These are phyloP conservation scores for Parachlorella kessleri DNA, from an alignment of 139 green algal genomes.

Conservation along the genomic window DNA sequence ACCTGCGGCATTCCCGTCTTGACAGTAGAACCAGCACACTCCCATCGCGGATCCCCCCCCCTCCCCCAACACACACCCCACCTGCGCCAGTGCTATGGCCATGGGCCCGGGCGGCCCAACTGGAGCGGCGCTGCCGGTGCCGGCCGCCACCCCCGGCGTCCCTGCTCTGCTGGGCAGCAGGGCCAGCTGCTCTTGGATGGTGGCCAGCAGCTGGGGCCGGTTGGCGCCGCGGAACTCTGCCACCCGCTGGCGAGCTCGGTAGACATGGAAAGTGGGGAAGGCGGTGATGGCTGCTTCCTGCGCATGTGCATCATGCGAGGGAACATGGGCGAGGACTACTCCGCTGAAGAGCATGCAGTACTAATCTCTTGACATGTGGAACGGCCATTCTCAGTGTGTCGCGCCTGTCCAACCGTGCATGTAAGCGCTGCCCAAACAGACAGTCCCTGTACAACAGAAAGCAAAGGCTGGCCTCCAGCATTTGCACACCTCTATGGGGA, in stretches of 20 bases:
- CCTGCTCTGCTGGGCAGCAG: conserved; percentile 6
- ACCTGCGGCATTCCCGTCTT: too few species aligned
- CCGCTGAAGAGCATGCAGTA: too few species aligned
- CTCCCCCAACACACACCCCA: not conserved
- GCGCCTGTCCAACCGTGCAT: too few species aligned
- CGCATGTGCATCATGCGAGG: too few species aligned
- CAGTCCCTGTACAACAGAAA: too few species aligned
- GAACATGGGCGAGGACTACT: too few species aligned
- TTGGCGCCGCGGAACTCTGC: conserved; percentile 30
- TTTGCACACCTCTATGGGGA: too few species aligned
- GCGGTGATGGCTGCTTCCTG: conserved; percentile 2
- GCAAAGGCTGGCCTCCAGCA: too few species aligned
- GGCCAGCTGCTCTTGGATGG: conserved; percentile 20
- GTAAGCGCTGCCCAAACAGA: too few species aligned
- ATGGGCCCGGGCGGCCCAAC: conserved; percentile 8
- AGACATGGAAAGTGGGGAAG: conserved; percentile 49
- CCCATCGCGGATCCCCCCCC: not conserved
- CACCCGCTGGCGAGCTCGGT: conserved; percentile 2
- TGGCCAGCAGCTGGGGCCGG: not conserved
- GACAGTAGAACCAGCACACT: too few species aligned
- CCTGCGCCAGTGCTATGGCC: not conserved
- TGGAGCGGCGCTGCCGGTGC: not conserved
- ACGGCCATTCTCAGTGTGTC: too few species aligned
- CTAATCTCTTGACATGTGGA: too few species aligned
- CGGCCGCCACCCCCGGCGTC: not conserved